A percentile compares a stretch with the other conserved stretches of the same genome.
These are phyloP conservation scores for Sugiyamaella xylanicola DNA, from an alignment of 1,139 yeast species.

Conservation along the genomic window DNA sequence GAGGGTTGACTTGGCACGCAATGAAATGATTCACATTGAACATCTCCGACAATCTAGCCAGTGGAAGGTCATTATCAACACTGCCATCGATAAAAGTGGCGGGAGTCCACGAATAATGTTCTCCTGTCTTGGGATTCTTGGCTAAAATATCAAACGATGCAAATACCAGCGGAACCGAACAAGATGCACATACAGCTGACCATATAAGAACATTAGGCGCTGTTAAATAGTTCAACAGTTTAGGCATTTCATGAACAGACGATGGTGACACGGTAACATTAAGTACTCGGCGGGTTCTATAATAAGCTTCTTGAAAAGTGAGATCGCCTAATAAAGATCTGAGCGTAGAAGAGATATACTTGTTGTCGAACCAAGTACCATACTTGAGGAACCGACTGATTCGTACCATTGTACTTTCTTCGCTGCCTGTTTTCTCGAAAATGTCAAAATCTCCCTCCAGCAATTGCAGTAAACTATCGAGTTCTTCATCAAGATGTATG, in stretches of 20 bases:
- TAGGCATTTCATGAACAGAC: constrained; percentile 43
- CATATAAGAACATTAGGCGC: constrained; percentile 92
- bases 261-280: constrained; percentile 92
- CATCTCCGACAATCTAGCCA: constrained; percentile 87
- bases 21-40: constrained; percentile 95
- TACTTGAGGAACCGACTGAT: constrained; percentile 66
- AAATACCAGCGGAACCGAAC: constrained; percentile 90
- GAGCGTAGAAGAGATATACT: constrained; percentile 72
- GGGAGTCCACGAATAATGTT: constrained; percentile 78
- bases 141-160: constrained; percentile 85
- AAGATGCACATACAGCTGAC: constrained; percentile 97
- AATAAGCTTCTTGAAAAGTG: constrained; percentile 92
- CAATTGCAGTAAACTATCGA: constrained; percentile 47
- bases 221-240: constrained; percentile 82
- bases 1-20: constrained; percentile 97
- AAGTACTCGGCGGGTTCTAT: constrained; percentile 77
- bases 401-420: constrained; percentile 52
- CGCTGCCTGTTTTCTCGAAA: constrained; percentile 58
- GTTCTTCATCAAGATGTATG: constrained; percentile 76
- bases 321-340: constrained; percentile 81
- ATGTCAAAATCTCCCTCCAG: constrained; percentile 68
- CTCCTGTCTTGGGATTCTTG: constrained; percentile 70
- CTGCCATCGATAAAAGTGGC: constrained; percentile 93
- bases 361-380: constrained; percentile 88
- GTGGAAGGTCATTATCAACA: constrained; percentile 91